Base-by-base conservation (phyloP, 495 filamentous ascomycete genomes). In the Aspergillus indologenus region DNA sequence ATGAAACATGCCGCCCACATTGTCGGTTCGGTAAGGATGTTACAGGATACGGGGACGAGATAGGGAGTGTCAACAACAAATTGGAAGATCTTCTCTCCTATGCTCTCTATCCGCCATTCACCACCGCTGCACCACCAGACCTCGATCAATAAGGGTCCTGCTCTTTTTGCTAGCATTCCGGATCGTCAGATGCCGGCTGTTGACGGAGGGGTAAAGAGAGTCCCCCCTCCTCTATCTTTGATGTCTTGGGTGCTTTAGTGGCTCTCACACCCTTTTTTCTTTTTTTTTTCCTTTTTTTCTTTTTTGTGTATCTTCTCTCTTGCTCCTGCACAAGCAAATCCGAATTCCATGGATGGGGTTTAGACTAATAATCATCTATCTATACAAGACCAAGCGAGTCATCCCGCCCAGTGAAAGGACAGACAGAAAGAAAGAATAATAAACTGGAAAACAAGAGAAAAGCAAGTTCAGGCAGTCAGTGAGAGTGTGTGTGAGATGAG, bases 311-410 rank as follows among this genome's bases (percentile, higher is more conserved):
- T 22, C n/a, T n/a, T n/a, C n/a, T n/a, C n/a, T n/a, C n/a, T n/a
- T n/a, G n/a, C n/a, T n/a, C 40, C 40, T 31, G 44, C 31, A 29
- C 34, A 43, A 45, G 23, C 26, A 55, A 22, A 54, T 45, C 45
- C 47, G 47, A 56, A 40, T 40, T 56, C 59, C 53, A 22, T 57
- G 46, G 59, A 61, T 52, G 59, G 60, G 34, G 42, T 45, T 49
- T 44, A 60, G 45, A 58, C 12, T 14, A 40, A 40, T 14, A 40
- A 40, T 40, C 9, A 29, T 4, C 34, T 40, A 14, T 40, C 34
- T 40, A 7, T 40, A 11, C 34, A 40, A 40, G 2, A 40, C 7
- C 12, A 29, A 9, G 26, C 26, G 26, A 29, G 26, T 29, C 26
- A 29, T 29, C 26, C 4, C 3, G 26, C 26, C 26, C 9, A n/a